phyloP scores from a whole-genome alignment of 257 asterid species.

The Ophiorrhiza pumila region DNA sequence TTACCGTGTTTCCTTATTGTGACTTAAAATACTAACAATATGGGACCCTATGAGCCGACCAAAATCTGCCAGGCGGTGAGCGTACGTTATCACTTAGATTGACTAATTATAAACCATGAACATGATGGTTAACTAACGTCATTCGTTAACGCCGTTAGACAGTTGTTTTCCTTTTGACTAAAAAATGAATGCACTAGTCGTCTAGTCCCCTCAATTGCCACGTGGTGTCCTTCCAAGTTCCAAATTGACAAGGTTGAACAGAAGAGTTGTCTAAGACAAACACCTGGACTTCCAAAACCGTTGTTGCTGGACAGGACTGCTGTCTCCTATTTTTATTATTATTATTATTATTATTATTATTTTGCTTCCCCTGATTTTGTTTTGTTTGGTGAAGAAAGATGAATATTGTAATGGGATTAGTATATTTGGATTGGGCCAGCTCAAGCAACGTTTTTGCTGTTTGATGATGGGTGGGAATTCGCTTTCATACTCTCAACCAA shows the following conservation, averaged over 20 bases:
- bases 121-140: conserved; percentile 5
- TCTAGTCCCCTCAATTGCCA: background rate
- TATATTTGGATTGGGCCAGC: too few relatives aligned
- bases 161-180: background rate
- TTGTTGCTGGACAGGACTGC: conserved; percentile 3
- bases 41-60: conserved; percentile 8
- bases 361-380: too few relatives aligned
- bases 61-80: background rate
- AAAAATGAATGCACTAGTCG: background rate
- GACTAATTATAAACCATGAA: background rate
- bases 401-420: too few relatives aligned
- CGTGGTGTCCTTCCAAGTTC: conserved; percentile 14
- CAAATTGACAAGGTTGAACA: conserved; percentile 15
- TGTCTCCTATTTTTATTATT: background rate
- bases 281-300: conserved; percentile 27
- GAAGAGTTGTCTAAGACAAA: background rate
- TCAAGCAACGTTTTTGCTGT: too few relatives aligned
- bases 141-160: conserved; percentile 6
- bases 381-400: too few relatives aligned
- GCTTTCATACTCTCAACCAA: too few relatives aligned
- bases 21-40: too few relatives aligned
- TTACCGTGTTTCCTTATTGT: too few relatives aligned
- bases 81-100: background rate
- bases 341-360: too few relatives aligned
- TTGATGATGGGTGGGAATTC: too few relatives aligned